Evolutionary conservation across 257 asterid species (phyloP).

Genomic region (Solanum phureja): DNA sequence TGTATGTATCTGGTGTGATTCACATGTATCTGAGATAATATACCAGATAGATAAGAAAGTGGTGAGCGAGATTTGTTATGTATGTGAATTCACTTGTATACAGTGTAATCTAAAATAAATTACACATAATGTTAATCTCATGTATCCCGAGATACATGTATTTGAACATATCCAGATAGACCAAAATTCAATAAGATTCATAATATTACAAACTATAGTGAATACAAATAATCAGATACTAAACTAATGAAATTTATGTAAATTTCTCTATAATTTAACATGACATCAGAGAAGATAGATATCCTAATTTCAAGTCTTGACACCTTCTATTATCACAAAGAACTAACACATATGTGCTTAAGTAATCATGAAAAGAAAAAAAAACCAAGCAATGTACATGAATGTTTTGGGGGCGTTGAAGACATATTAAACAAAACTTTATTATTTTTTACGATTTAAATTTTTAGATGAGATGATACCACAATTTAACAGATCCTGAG

Average conservation of each 20-base stretch:
- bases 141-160: too few species aligned
- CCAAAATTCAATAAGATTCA: background rate
- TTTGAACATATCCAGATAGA: rapidly evolving
- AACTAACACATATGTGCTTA: background rate
- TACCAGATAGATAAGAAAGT: background rate
- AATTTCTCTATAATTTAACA: background rate
- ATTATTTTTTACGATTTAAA: background rate
- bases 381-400: background rate
- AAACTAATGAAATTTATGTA: background rate
- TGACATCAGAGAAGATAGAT: background rate
- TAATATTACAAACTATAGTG: too few species aligned
- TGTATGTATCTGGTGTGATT: too few species aligned
- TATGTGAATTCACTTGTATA: background rate
- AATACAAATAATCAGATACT: background rate
- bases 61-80: background rate
- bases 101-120: background rate
- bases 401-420: background rate
- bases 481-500: background rate
- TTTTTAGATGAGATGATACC: background rate
- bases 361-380: background rate
- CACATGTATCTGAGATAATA: background rate
- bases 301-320: background rate
- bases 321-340: background rate
- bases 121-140: background rate
- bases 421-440: background rate